Evolutionary conservation across 106 monocot species (phyloP), one percentile per base, ranked within the genome.

Genomic region (Vanilla planifolia): DNA sequence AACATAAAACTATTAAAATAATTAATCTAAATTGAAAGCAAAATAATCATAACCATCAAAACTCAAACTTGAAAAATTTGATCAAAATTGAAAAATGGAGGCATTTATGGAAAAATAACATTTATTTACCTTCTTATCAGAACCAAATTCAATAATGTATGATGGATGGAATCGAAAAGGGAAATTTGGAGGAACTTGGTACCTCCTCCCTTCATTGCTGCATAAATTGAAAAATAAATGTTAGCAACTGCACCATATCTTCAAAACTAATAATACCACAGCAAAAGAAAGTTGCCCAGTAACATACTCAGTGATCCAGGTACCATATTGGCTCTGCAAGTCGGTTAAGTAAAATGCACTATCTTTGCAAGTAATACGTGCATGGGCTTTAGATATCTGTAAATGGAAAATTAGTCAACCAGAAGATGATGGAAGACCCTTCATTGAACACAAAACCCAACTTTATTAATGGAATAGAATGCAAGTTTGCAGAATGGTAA

Each of bases 271-370:
- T n/a, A n/a, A n/a, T n/a, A n/a, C n/a, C n/a, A n/a, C n/a, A 20
- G 19, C 19, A 35, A 55, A 30, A 30, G 32, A 55, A 21, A 21
- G 35, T 19, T 19, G 34, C 0, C 28, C 20, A 19, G 2, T 19
- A 10, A 76, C 91, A 74, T 80, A 98, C 96, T 92, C 81, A 20
- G 66, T 79, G 28, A 92, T 71, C 96, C 96, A 98, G 56, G 96
- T 98, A 32, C 88, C 96, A 73, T 88, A 74, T 65, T 87, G 55
- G 61, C 88, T 98, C 42, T 42, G 44, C 74, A 91, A 51, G 65
- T 98, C 88, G 15, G 91, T 98, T 68, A 98, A 70, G 65, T 81
- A 92, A 70, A 98, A 98, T 14, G 71, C 76, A 51, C 77, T 92
- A 35, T 92, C 71, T 55, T 92, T 80, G 79, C 76, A 98, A 17